Conservation (phyloP, 2,329 filamentous ascomycete genomes). For the Magnaporthiopsis rhizophila region DNA sequence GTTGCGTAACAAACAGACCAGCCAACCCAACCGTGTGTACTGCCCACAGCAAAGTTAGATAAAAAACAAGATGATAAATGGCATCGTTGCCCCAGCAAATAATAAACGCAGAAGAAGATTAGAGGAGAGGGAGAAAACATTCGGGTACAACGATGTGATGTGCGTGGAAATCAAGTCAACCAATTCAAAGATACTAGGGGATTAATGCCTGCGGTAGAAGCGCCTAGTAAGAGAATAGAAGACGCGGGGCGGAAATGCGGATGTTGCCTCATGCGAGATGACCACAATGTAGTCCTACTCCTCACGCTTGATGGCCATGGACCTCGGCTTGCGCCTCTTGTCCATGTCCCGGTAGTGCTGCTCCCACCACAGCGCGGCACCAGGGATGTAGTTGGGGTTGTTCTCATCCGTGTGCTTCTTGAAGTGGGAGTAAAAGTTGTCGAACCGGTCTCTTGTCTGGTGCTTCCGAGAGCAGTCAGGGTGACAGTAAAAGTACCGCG, state of each 20-base stretch:
- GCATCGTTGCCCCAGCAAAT: not conserved
- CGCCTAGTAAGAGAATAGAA: not conserved
- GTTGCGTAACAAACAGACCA: not conserved
- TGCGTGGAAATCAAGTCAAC: not conserved
- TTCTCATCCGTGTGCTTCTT: conserved; percentile 5
- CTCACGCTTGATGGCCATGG: not conserved
- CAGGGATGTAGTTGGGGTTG: not conserved
- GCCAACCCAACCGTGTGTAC: not conserved
- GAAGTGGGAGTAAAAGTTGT: conserved; percentile 2
- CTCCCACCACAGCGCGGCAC: not conserved
- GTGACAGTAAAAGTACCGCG: not conserved
- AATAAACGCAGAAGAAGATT: not conserved
- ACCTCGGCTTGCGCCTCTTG: not conserved
- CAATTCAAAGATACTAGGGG: not conserved
- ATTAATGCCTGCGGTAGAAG: not conserved
- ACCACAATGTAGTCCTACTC: not conserved
- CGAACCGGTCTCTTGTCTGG: not conserved
- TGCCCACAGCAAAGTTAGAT: not conserved
- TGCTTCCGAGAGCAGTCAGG: not conserved
- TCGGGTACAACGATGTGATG: too few species aligned
- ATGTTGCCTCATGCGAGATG: too few species aligned
- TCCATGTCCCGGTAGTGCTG: not conserved
- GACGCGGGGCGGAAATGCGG: not conserved
- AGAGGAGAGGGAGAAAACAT: not conserved
- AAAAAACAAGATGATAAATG: not conserved